A percentile compares a stretch with the other conserved stretches of the same genome.
Evolutionary conservation across 306 rosid species (phyloP).

Genomic region (Casuarina equisetifolia): DNA sequence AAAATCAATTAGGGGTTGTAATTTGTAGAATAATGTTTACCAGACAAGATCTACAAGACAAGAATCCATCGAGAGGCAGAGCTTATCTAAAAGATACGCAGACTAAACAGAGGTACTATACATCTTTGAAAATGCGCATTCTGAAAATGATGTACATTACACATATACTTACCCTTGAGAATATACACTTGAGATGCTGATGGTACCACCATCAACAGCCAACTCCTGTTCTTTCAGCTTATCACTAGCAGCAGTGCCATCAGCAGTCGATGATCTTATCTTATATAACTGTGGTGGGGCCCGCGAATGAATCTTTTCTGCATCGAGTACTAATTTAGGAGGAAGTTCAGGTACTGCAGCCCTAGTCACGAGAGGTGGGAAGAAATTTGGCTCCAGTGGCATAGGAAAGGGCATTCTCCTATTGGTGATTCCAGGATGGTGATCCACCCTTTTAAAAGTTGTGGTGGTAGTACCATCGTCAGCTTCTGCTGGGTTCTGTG

Average conservation of each 20-base stretch:
- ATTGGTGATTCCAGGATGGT: conserved; percentile 50
- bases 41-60: background rate
- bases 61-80: background rate
- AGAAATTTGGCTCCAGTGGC: conserved; percentile 58
- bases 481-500: conserved; percentile 50
- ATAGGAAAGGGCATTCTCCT: conserved; percentile 51
- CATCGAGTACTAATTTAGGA: conserved; percentile 52
- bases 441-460: conserved; percentile 52
- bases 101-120: background rate
- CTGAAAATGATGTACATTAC: background rate
- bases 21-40: background rate
- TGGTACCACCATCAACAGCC: conserved; percentile 79
- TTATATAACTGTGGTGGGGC: conserved; percentile 45
- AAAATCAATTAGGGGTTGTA: background rate
- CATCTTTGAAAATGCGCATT: background rate
- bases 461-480: conserved; percentile 54
- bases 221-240: conserved; percentile 77
- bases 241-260: conserved; percentile 48
- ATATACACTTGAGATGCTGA: conserved; percentile 84
- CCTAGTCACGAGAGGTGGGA: conserved; percentile 42
- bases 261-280: conserved; percentile 36
- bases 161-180: conserved; percentile 80
- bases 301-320: conserved; percentile 44
- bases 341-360: conserved; percentile 50
- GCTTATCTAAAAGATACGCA: background rate